Evolutionary conservation across 2,329 filamentous ascomycete genomes (phyloP), one percentile per base, ranked within the genome.

Genomic region (Colletotrichum musae): DNA sequence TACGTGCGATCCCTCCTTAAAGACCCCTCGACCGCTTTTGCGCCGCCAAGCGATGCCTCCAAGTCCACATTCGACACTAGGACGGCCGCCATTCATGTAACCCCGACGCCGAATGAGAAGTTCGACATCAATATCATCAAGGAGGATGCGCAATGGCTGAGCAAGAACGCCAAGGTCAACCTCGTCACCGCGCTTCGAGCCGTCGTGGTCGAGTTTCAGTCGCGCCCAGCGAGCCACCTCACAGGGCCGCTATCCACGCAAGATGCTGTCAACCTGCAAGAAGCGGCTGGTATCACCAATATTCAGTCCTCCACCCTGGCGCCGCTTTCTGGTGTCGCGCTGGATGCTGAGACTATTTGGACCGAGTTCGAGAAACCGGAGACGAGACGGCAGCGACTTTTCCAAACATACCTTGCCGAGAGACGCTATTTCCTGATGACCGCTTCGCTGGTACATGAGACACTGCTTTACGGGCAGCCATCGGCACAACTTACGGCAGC

Each of bases 71-170:
- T 97, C 77, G 93, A 97, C 70, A 93, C 93, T 21, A 94, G 92
- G 80, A 97, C 93, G 1, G 93, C 94, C 24, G 93, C 94, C 5
- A 97, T 98, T 70, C 92, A 97, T 78, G 89, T 94, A 57, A 89
- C 93, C 1, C 90, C 92, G 18, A 88, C 88, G 5, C 84, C 88
- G 13, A 89, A 88, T 74, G 87, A 88, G 48, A 88, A 88, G 65
- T 93, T 92, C 77, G 89, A 95, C 76, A 85, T 97, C 73, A 90
- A 92, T 47, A 84, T 92, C 76, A 89, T 98, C 78, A 97, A 97
- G 82, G 88, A 89, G 54, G 95, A 98, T 83, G 89, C 94, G 41
- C 79, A 92, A 73, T 98, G 95, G 94, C 84, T 99, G 71, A 95
- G 94, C 80, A 89, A 92, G 75, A 89, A 92, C 76, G 89, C 91